phyloP scores from a whole-genome alignment of 768 basidiomycete genomes.

The Podaxis sp. region DNA sequence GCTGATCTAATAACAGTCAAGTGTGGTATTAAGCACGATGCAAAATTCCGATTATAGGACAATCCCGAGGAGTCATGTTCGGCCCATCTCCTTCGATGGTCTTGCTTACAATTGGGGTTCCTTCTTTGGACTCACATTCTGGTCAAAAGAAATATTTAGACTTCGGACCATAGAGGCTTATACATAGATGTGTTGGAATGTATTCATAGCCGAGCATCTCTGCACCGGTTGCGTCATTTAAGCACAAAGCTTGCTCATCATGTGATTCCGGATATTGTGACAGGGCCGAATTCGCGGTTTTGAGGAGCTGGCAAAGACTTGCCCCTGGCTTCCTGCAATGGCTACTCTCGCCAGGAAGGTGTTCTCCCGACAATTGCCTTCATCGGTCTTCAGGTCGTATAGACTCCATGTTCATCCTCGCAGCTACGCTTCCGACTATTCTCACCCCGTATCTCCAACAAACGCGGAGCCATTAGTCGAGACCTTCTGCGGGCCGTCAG shows the following conservation, averaged over 20 bases:
- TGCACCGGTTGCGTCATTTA: background rate
- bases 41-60: too few relatives aligned
- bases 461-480: conserved; percentile 2
- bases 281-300: background rate
- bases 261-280: conserved; percentile 9
- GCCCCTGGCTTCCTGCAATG: background rate
- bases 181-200: too few relatives aligned
- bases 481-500: conserved; percentile 7
- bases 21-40: too few relatives aligned
- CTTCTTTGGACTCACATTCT: too few relatives aligned
- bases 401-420: background rate
- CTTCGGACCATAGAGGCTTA: too few relatives aligned
- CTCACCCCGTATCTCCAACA: background rate
- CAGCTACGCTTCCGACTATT: background rate
- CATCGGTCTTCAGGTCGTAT: background rate
- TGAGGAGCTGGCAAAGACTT: background rate
- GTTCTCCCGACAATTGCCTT: background rate
- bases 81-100: too few relatives aligned
- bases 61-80: too few relatives aligned
- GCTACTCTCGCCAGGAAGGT: background rate
- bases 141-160: too few relatives aligned
- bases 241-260: background rate
- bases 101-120: too few relatives aligned
- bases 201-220: too few relatives aligned
- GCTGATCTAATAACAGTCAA: too few relatives aligned